Base-by-base conservation (phyloP, 306 rosid genomes). In the Luffa acutangula region DNA sequence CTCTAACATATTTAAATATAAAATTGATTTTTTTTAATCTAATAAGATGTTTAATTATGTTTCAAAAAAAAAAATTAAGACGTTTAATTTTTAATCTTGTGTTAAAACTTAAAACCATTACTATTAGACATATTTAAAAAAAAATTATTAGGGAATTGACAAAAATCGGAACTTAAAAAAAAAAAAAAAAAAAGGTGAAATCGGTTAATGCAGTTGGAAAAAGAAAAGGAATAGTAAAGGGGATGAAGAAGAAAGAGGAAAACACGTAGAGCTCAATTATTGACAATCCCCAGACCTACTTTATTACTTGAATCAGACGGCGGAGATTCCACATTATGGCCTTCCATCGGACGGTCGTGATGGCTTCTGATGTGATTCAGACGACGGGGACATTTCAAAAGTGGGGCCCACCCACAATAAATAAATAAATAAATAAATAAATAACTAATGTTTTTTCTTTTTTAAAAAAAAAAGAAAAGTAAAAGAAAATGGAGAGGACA, bases 331-430 rank as follows among this genome's bases (percentile, higher is more conserved):
- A n/a, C 31, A 57, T 54, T n/a, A 11, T 31, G 21, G 5, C 4
- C 4, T 4, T 57, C 45, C 70, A 80, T 72, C 79, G 2, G 3
- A 72, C 83, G 83, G 79, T 58, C 71, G 21, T 7, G 62, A 25
- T 3, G 51, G 52, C 25, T 39, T 54, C 25, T 54, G 60, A 17
- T 6, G 52, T 17, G 74, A 75, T 63, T 51, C 67, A 48, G 9
- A 3, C 39, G 84, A 75, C 31, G 10, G 59, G 48, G 80, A 76
- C 58, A 12, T 76, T 39, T 75, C 80, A 81, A 25, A 1, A 9
- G 34, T 20, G 64, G 64, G 69, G 41, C 5, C 58, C 58, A 53
- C 41, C 58, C n/a, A 53, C 21, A 53, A 53, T 1, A 5, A 6
- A 12, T 13, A 11, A 33, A 4, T 33, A 13, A 53, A 53, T 1